phyloP scores from a whole-genome alignment of 495 filamentous ascomycete species.

The Paragyromitra xinjiangensis region DNA sequence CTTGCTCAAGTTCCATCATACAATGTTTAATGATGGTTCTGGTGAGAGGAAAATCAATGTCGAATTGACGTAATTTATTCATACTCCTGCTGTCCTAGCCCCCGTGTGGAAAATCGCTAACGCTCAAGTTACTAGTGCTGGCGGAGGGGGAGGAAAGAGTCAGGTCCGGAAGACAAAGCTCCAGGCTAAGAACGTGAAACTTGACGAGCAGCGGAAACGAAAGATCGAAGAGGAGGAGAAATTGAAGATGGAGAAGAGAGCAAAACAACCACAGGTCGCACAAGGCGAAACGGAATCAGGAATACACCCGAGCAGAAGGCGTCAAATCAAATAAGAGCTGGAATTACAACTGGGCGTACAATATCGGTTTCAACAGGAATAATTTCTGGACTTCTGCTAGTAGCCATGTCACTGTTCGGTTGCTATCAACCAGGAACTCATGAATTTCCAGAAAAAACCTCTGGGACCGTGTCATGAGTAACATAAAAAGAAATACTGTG shows the following conservation, averaged over 20 bases:
- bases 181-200: slow-evolving; percentile 82
- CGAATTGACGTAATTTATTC: slow-evolving; percentile 76
- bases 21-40: slow-evolving; percentile 74
- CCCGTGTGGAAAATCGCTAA: slow-evolving; percentile 31
- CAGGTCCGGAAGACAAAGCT: slow-evolving; percentile 76
- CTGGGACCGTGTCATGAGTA: slow-evolving; percentile 35
- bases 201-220: slow-evolving; percentile 77
- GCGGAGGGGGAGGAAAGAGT: slow-evolving; percentile 86
- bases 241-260: slow-evolving; percentile 65
- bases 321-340: slow-evolving; percentile 44
- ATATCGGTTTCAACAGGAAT: slow-evolving; percentile 36
- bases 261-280: slow-evolving; percentile 58
- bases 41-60: slow-evolving; percentile 79
- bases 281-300: slow-evolving; percentile 54
- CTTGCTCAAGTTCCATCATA: slow-evolving; percentile 87
- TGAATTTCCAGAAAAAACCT: slow-evolving; percentile 8
- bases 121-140: slow-evolving; percentile 64
- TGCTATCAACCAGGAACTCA: slow-evolving; percentile 13
- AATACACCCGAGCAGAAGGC: slow-evolving; percentile 54
- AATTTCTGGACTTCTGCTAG: slow-evolving; percentile 13
- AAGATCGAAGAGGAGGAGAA: slow-evolving; percentile 63
- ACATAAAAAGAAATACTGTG: slow-evolving; percentile 42
- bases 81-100: neutral
- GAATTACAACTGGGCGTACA: slow-evolving; percentile 27
- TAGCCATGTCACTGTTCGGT: slow-evolving; percentile 16